phyloP scores from a whole-genome alignment of 2,329 filamentous ascomycete genomes.

The Xylaria sp. region DNA sequence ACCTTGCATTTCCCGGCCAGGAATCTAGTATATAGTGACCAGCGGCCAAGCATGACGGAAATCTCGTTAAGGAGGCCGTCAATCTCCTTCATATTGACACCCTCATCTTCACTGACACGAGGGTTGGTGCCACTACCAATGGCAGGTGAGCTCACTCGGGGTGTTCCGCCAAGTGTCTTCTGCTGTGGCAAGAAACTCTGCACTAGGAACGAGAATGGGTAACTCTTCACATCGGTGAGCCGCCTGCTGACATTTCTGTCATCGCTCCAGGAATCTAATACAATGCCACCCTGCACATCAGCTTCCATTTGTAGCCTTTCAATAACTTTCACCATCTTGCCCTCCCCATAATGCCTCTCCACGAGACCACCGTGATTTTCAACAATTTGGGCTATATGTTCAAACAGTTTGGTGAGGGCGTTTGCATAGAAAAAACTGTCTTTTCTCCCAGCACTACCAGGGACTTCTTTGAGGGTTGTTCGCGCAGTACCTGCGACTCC shows the following conservation, averaged over 20 bases:
- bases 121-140: constrained; percentile 63
- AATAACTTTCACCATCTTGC: constrained; percentile 95
- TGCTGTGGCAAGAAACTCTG: constrained; percentile 88
- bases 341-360: constrained; percentile 90
- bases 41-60: constrained; percentile 89
- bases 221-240: constrained; percentile 95
- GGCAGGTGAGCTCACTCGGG: constrained; percentile 81
- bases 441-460: constrained; percentile 68
- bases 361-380: constrained; percentile 91
- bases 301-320: constrained; percentile 93
- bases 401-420: constrained; percentile 89
- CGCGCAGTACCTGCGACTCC: constrained; percentile 89
- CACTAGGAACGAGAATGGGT: constrained; percentile 96
- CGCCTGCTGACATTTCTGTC: constrained; percentile 86
- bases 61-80: constrained; percentile 89
- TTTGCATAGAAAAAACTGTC: constrained; percentile 93
- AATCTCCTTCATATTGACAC: constrained; percentile 96
- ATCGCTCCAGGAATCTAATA: constrained; percentile 95
- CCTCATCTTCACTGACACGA: constrained; percentile 83
- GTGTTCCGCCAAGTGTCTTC: constrained; percentile 68
- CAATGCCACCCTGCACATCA: constrained; percentile 94
- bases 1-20: constrained; percentile 87
- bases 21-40: constrained; percentile 93
- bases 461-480: constrained; percentile 77
- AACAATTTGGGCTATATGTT: constrained; percentile 96